Evolutionary conservation across 495 filamentous ascomycete genomes (phyloP).

Genomic region (Xylaria castorea): DNA sequence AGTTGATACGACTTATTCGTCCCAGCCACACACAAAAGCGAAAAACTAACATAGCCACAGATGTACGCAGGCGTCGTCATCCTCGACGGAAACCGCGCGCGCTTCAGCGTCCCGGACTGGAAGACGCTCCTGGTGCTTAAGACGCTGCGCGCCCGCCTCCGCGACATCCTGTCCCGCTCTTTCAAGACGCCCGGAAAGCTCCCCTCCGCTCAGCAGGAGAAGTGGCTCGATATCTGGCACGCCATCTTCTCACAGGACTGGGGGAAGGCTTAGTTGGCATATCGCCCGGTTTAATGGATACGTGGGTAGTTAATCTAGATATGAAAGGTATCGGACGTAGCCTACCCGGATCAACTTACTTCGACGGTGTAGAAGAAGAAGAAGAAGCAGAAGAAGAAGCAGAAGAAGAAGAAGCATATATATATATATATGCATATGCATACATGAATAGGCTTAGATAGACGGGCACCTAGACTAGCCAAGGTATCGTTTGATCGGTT

Average conservation of each 20-base stretch:
- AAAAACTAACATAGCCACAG: conserved; percentile 42
- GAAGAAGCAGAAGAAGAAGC: too few relatives aligned
- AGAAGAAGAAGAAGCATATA: too few relatives aligned
- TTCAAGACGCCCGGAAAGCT: conserved; percentile 78
- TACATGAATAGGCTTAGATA: neutral
- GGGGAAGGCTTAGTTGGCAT: neutral
- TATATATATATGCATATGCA: neutral
- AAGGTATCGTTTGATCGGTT: neutral
- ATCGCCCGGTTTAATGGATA: neutral
- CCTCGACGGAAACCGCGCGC: conserved; percentile 83
- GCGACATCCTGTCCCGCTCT: conserved; percentile 71
- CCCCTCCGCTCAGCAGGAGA: conserved; percentile 67
- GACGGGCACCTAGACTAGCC: neutral
- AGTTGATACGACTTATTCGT: too few relatives aligned
- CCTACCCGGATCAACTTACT: too few relatives aligned
- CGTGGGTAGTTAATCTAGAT: neutral
- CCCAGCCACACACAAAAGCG: neutral
- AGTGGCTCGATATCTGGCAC: conserved; percentile 77
- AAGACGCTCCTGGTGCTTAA: conserved; percentile 88
- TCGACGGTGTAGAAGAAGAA: too few relatives aligned
- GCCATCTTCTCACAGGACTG: conserved; percentile 53
- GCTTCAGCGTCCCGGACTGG: conserved; percentile 89
- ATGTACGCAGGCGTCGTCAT: conserved; percentile 85
- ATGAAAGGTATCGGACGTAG: too few relatives aligned
- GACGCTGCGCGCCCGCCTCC: conserved; percentile 68